Conservation (phyloP, 768 basidiomycete species). For the Mycena chlorophos region DNA sequence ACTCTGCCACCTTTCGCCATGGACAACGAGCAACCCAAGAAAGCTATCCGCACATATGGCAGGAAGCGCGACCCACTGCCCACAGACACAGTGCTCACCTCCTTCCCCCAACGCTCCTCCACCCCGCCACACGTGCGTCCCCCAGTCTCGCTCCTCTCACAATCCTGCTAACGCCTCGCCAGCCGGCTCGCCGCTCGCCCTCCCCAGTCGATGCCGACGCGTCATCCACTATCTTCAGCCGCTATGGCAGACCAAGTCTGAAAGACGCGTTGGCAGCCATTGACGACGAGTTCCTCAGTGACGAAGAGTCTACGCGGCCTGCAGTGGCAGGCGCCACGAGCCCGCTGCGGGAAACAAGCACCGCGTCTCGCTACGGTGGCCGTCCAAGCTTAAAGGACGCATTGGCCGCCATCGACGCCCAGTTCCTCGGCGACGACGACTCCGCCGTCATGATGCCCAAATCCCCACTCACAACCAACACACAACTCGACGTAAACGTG, state of each 20-base stretch:
- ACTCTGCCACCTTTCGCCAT: conserved; percentile 9
- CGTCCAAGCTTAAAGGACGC: background rate
- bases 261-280: conserved; percentile 1
- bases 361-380: background rate
- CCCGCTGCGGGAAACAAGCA: no score
- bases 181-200: conserved; percentile 10
- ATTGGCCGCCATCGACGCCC: conserved; percentile 7
- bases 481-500: background rate
- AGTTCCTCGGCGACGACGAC: conserved; percentile 11
- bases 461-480: no score
- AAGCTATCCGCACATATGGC: conserved; percentile 18
- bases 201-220: conserved; percentile 15
- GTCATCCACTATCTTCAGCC: conserved; percentile 5
- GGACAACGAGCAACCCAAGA: conserved; percentile 13
- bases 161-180: background rate
- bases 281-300: conserved; percentile 12
- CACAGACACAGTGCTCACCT: background rate
- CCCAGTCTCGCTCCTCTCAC: background rate
- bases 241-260: background rate
- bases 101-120: background rate
- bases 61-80: conserved; percentile 4
- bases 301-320: no score
- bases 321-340: no score
- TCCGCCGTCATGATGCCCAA: no score
- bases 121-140: background rate